These are phyloP conservation scores for Colletotrichum tofieldiae DNA, from an alignment of 2,329 filamentous ascomycete genomes.

Conservation along the genomic window DNA sequence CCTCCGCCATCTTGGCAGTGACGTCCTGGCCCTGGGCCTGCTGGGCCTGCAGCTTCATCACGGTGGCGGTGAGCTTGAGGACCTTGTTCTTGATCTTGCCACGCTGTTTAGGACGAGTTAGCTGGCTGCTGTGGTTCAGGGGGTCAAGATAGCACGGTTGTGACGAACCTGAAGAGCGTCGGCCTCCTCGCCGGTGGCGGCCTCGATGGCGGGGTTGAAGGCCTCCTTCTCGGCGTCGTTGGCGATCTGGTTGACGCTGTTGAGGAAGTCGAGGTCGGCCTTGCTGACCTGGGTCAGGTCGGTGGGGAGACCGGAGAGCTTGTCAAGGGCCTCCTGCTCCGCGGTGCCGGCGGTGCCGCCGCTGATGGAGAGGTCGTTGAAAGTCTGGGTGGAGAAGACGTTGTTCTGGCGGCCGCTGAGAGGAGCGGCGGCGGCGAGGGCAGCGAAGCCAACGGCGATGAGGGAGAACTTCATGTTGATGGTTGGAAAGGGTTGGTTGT, in stretches of 20 bases:
- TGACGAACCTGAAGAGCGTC: slow-evolving; percentile 62
- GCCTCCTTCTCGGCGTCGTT: slow-evolving; percentile 68
- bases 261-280: slow-evolving; percentile 64
- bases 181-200: slow-evolving; percentile 60
- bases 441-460: slow-evolving; percentile 48
- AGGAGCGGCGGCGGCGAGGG: slow-evolving; percentile 50
- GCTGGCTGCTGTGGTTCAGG: background rate
- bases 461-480: slow-evolving; percentile 55
- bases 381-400: slow-evolving; percentile 55
- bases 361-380: slow-evolving; percentile 64
- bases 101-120: slow-evolving; percentile 49
- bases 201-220: slow-evolving; percentile 69
- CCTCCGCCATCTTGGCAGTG: slow-evolving; percentile 59
- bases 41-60: slow-evolving; percentile 66
- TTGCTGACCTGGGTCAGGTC: slow-evolving; percentile 62
- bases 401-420: slow-evolving; percentile 46
- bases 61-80: slow-evolving; percentile 68
- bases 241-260: slow-evolving; percentile 66
- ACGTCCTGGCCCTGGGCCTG: slow-evolving; percentile 66
- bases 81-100: slow-evolving; percentile 76
- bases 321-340: slow-evolving; percentile 59
- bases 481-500: slow-evolving; percentile 6
- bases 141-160: too few relatives aligned
- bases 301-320: slow-evolving; percentile 55
- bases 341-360: slow-evolving; percentile 63